Evolutionary conservation across 2,329 filamentous ascomycete genomes (phyloP), one percentile per base, ranked within the genome.

Genomic region (Phaeosphaeriaceae sp.): DNA sequence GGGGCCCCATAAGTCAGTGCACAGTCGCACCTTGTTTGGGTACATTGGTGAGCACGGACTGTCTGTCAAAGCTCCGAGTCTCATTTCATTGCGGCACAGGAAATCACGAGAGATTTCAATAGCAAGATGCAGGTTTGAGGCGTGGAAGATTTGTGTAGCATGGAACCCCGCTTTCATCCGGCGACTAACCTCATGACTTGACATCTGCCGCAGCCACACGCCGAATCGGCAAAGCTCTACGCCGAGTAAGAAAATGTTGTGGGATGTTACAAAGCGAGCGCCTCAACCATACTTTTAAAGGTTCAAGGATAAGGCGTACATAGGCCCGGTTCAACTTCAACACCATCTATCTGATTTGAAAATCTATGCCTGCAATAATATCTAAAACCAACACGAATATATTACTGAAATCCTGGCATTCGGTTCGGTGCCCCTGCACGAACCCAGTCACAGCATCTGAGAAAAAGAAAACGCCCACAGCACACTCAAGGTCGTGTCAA

Each of bases 121-220:
- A 15, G 15, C 9, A n/a, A 4, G 20, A 13, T 39, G 34, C 26
- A 39, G 11, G 44, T 11, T 13, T 7, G 41, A 5, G 41, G 41
- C 41, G 41, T 13, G 20, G 32, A 13, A 18, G 20, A 17, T 41
- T 28, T 45, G 37, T 15, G 33, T 34, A 17, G 28, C 36, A 46
- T 34, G 30, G 23, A 16, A 46, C 44, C 44, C 44, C 44, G 44
- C 44, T 34, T 41, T 36, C 26, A 18, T 33, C 11, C 18, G n/a
- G 23, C 23, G 2, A 26, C 23, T 7, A 26, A 26, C 11, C 23
- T 26, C 23, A 26, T 26, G 23, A 26, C 23, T 26, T 7, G 23
- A 26, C 23, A 26, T 26, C 23, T 26, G 23, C 23, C 23, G 23
- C 23, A 26, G 11, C 23, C 7, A 26, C 23, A 26, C 23, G 23